Conservation (phyloP, 805 yeast genomes). For the Candida ovalis region DNA sequence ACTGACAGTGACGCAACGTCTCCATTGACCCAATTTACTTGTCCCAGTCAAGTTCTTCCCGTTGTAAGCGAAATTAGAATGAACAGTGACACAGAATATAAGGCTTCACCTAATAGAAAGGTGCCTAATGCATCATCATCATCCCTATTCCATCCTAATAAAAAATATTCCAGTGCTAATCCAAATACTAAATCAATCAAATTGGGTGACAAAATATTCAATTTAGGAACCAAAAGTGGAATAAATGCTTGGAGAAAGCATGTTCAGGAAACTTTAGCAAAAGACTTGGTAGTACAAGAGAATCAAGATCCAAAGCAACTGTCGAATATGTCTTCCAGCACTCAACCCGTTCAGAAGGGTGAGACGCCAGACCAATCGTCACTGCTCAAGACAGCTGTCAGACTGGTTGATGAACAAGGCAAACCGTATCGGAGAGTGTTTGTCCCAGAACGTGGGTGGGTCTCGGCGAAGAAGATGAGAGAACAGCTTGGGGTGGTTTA, state of each 20-base stretch:
- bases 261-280: constrained; percentile 13
- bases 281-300: constrained; percentile 5
- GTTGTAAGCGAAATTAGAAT: too few species aligned
- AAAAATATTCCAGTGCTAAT: neutral
- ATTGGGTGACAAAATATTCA: constrained; percentile 22
- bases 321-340: too few species aligned
- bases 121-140: neutral
- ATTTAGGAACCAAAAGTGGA: constrained; percentile 31
- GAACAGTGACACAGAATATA: too few species aligned
- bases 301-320: constrained; percentile 9
- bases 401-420: constrained; percentile 34
- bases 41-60: neutral
- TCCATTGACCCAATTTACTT: neutral
- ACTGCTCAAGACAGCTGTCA: constrained; percentile 1
- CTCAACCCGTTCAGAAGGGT: too few species aligned
- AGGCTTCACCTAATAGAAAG: neutral
- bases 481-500: constrained; percentile 8
- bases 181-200: constrained; percentile 5
- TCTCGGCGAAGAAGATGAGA: constrained; percentile 20
- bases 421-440: constrained; percentile 40
- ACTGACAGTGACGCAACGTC: neutral
- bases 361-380: neutral
- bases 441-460: constrained; percentile 51
- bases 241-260: constrained; percentile 25
- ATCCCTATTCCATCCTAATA: neutral